Evolutionary conservation across 2,329 filamentous ascomycete genomes (phyloP).

Genomic region (Rhynchosporium agropyri): DNA sequence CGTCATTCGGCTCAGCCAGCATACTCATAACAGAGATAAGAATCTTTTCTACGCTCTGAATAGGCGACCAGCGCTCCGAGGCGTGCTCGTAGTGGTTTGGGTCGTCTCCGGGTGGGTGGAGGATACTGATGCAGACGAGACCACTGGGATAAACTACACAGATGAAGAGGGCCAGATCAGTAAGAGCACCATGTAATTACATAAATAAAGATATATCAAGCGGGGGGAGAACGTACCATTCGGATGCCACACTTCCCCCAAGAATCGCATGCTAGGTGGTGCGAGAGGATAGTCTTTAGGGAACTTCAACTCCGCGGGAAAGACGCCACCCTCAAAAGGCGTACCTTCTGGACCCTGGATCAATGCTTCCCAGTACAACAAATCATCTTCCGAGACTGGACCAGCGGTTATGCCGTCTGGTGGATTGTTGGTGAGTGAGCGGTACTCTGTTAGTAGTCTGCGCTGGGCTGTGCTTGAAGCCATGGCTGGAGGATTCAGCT

Average conservation of each 20-base stretch:
- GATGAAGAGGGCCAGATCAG: background rate
- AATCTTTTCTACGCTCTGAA: constrained; percentile 97
- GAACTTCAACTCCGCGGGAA: constrained; percentile 92
- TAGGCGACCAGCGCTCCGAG: constrained; percentile 92
- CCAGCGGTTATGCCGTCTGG: constrained; percentile 98
- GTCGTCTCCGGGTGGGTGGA: constrained; percentile 94
- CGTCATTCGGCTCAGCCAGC: constrained; percentile 95
- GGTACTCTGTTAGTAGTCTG: constrained; percentile 95
- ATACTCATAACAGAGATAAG: constrained; percentile 97
- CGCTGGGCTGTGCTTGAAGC: constrained; percentile 66
- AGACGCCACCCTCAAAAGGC: constrained; percentile 93
- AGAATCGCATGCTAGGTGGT: constrained; percentile 94
- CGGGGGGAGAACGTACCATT: constrained; percentile 66
- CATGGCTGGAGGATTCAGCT: constrained; percentile 44
- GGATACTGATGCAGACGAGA: constrained; percentile 96
- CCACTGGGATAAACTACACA: constrained; percentile 82
- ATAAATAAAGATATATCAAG: background rate
- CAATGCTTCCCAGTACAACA: constrained; percentile 93
- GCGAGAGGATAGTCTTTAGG: constrained; percentile 96
- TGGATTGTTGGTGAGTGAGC: constrained; percentile 87
- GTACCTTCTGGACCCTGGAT: constrained; percentile 96
- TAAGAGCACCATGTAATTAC: background rate
- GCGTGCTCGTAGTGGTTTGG: constrained; percentile 98
- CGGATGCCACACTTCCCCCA: constrained; percentile 93
- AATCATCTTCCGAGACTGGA: constrained; percentile 89